Evolutionary conservation across 1,139 yeast species (phyloP), one percentile per base, ranked within the genome.

Genomic region (Scheffersomyces quercinus): DNA sequence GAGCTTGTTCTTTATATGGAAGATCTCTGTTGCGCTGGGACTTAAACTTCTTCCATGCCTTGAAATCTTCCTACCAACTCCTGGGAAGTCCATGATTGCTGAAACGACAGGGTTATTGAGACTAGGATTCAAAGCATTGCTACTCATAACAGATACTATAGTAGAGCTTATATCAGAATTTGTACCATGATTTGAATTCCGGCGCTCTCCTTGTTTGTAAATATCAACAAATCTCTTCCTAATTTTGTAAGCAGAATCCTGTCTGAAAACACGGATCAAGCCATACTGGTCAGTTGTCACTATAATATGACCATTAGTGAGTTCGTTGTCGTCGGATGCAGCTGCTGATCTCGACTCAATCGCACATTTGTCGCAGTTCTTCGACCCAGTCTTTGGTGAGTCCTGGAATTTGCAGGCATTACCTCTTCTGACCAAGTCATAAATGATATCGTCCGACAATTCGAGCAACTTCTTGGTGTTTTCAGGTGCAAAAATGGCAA

Each of bases 211-310:
- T 14, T 31, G 24, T 20, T 31, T 31, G n/a, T 31, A 31, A 20
- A 31, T 15, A 20, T n/a, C 20, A 14, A 50, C 42, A 24, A 59
- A 43, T 28, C 43, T 39, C 43, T 67, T 70, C 30, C 80, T 50
- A 34, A 64, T 50, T 10, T 53, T 53, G 37, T 76, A 66, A 0
- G 95, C 87, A 40, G 84, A 73, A 61, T 90, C 97, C 50, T 88
- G 86, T 53, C 97, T 73, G 59, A 85, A 88, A 0, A 90, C 87
- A 43, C 93, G 68, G 37, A 90, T 86, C 4, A 75, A 53, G 0
- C 97, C 97, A 32, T 70, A 65, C 49, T 80, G 81, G 59, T 89
- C 97, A 0, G 95, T 83, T 1, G 95, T 83, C 2, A 90, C 84
- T 28, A 89, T 79, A 34, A 85, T 80, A 28, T 77, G 68, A 0